These are phyloP conservation scores for Beauveria bassiana DNA, from an alignment of 2,329 filamentous ascomycete genomes.

Conservation along the genomic window DNA sequence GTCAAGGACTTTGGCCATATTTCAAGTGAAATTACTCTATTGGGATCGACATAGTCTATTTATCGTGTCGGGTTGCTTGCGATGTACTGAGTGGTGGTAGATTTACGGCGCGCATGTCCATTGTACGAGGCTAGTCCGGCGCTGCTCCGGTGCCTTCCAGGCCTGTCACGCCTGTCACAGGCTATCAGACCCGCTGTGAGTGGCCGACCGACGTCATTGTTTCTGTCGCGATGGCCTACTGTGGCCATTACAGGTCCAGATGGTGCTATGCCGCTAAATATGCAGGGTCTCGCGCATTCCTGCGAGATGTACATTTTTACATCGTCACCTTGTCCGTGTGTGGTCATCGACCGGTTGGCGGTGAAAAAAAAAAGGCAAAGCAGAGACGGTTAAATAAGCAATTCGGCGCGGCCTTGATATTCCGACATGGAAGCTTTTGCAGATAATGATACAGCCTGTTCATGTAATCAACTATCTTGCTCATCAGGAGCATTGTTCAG, in stretches of 20 bases:
- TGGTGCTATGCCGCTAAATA: neutral
- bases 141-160: neutral
- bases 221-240: neutral
- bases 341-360: neutral
- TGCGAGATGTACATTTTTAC: neutral
- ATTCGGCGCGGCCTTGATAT: too few relatives aligned
- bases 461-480: neutral
- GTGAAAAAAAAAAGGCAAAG: neutral
- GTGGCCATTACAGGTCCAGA: neutral
- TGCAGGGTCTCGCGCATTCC: neutral
- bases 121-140: neutral
- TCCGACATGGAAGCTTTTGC: too few relatives aligned
- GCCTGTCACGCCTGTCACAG: neutral
- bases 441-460: neutral
- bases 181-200: neutral
- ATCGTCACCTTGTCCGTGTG: neutral
- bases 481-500: neutral
- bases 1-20: too few relatives aligned
- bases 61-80: too few relatives aligned
- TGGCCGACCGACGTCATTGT: conserved; percentile 5
- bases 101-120: too few relatives aligned
- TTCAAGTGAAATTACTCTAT: too few relatives aligned
- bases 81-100: too few relatives aligned
- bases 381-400: neutral
- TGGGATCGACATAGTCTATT: too few relatives aligned